These are phyloP conservation scores for Moesziomyces parantarcticus DNA, from an alignment of 1,284 basidiomycete genomes.

Conservation along the genomic window DNA sequence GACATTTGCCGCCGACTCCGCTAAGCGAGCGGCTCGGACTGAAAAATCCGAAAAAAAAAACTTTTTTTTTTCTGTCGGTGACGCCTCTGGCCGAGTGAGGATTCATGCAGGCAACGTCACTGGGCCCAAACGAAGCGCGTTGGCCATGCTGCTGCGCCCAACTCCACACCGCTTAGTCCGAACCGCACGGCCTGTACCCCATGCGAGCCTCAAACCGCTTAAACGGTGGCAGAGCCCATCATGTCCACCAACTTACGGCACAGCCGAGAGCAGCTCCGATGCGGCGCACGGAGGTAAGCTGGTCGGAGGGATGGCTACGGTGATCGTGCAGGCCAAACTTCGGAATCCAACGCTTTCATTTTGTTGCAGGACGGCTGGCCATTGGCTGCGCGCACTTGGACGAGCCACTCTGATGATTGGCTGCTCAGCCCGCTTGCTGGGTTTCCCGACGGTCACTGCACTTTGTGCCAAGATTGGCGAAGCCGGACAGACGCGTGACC, in stretches of 20 bases:
- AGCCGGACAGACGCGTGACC: background rate
- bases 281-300: no score
- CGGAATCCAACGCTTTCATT: background rate
- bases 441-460: background rate
- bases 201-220: background rate
- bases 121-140: background rate
- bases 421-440: background rate
- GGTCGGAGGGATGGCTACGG: no score
- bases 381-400: background rate
- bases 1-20: constrained; percentile 18
- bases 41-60: constrained; percentile 1
- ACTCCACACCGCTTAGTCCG: background rate
- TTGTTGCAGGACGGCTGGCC: background rate
- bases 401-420: background rate
- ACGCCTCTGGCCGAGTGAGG: background rate
- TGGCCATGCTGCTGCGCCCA: constrained; percentile 11
- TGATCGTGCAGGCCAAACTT: background rate
- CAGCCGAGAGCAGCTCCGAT: no score
- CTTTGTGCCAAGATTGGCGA: background rate
- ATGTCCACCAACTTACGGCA: no score
- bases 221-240: no score
- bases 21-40: constrained; percentile 6
- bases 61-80: constrained; percentile 4
- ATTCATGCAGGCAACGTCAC: constrained; percentile 20
- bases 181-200: background rate